Percentiles rank a stretch among this genome's conserved stretches.
Evolutionary conservation across 2,329 filamentous ascomycete genomes (phyloP).

Genomic region (Fusarium anguioides): DNA sequence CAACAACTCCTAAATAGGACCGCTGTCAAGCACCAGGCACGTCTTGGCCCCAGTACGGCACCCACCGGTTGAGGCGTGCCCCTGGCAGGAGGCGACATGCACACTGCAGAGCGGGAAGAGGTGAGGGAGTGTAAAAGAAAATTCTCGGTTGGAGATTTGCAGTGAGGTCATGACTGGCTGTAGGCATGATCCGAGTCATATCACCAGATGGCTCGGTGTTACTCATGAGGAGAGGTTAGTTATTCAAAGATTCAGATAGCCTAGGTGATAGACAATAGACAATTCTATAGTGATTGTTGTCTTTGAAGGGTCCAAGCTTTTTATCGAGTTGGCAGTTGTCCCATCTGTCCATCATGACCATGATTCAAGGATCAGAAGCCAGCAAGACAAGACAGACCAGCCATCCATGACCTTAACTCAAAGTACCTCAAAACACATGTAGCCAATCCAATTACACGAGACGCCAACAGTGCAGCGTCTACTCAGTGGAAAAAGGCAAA

Average conservation of each 20-base stretch:
- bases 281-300: conserved; percentile 4
- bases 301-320: conserved; percentile 21
- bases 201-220: conserved; percentile 4
- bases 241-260: not conserved
- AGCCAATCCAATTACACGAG: conserved; percentile 32
- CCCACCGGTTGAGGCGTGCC: conserved; percentile 33
- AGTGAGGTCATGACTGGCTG: conserved; percentile 11
- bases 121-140: conserved; percentile 14
- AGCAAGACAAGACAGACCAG: not conserved
- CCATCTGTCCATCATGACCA: conserved; percentile 28
- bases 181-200: conserved; percentile 22
- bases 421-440: conserved; percentile 19
- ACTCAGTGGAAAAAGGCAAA: conserved; percentile 36
- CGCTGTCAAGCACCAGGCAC: conserved; percentile 28
- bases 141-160: not conserved
- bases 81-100: conserved; percentile 26
- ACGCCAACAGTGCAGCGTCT: conserved; percentile 28
- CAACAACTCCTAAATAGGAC: conserved; percentile 28
- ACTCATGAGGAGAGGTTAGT: not conserved
- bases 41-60: conserved; percentile 24
- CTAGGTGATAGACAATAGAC: not conserved
- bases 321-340: not conserved
- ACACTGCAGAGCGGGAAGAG: conserved; percentile 14
- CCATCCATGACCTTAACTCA: conserved; percentile 5
- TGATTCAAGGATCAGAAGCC: conserved; percentile 12